These are phyloP conservation scores for Nigrograna mackinnonii DNA, from an alignment of 2,329 filamentous ascomycete genomes.

Conservation along the genomic window DNA sequence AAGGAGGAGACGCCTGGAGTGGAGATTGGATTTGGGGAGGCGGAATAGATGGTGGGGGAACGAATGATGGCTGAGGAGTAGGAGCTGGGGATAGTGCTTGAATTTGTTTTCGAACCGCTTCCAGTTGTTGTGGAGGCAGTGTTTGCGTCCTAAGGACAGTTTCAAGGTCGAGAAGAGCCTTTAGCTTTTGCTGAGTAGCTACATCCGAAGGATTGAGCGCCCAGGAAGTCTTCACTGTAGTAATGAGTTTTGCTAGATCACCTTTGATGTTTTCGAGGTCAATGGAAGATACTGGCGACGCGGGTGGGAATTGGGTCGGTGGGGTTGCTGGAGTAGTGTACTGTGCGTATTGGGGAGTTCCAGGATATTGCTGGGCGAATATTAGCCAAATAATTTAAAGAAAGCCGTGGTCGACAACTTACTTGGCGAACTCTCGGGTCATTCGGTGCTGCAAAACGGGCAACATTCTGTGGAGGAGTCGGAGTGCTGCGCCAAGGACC, in stretches of 20 bases:
- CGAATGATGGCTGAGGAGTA: constrained; percentile 35
- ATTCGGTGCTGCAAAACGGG: constrained; percentile 35
- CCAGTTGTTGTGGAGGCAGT: constrained; percentile 78
- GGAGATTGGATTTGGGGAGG: constrained; percentile 30
- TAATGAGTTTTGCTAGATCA: constrained; percentile 81
- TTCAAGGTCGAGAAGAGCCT: constrained; percentile 85
- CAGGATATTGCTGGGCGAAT: constrained; percentile 19
- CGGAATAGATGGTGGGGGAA: constrained; percentile 36
- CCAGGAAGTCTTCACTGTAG: constrained; percentile 72
- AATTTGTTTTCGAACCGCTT: constrained; percentile 84
- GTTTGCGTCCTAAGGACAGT: constrained; percentile 76
- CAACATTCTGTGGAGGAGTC: constrained; percentile 65
- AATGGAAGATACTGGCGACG: constrained; percentile 35
- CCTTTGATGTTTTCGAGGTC: constrained; percentile 70
- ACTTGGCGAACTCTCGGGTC: constrained; percentile 42
- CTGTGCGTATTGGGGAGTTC: constrained; percentile 29
- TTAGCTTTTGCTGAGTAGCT: constrained; percentile 76
- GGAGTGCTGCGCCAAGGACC: constrained; percentile 72
- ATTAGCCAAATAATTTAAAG: too few species aligned
- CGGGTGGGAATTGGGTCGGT: constrained; percentile 31
- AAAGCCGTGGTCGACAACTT: constrained; percentile 9
- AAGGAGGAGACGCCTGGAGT: constrained; percentile 21
- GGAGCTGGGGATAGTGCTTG: constrained; percentile 70
- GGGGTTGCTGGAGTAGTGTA: constrained; percentile 24
- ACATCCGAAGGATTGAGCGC: constrained; percentile 75